phyloP scores from a whole-genome alignment of 2,329 filamentous ascomycete genomes.

The Ophiostoma tasmaniense region DNA sequence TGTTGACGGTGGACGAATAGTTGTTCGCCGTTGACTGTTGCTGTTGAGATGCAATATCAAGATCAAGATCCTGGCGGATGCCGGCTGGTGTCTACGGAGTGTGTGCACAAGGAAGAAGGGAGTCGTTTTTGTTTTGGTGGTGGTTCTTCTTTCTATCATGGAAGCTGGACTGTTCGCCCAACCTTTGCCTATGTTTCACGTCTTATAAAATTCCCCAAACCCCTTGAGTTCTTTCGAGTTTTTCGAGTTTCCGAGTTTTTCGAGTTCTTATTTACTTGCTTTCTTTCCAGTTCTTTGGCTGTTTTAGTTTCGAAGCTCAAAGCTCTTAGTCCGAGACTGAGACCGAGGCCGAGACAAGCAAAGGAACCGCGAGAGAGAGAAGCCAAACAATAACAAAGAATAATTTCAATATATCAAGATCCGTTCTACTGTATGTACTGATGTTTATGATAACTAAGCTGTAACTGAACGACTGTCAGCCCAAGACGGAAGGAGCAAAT shows the following conservation, averaged over 20 bases:
- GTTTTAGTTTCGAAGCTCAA: slow-evolving; percentile 1
- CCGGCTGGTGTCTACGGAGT: slow-evolving; percentile 54
- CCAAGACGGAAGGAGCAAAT: too few species aligned
- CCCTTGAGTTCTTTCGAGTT: slow-evolving; percentile 7
- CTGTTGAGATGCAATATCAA: too few species aligned
- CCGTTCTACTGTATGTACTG: too few species aligned
- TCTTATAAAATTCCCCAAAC: slow-evolving; percentile 16
- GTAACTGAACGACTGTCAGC: too few species aligned
- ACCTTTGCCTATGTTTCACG: slow-evolving; percentile 3
- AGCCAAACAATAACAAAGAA: slow-evolving; percentile 7
- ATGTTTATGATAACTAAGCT: too few species aligned
- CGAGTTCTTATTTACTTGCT: slow-evolving; percentile 3
- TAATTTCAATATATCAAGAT: slow-evolving; percentile 4
- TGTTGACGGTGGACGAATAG: too few species aligned
- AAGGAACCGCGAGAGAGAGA: slow-evolving; percentile 4
- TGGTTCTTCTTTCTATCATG: slow-evolving; percentile 9
- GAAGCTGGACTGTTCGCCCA: too few species aligned
- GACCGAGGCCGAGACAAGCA: background rate
- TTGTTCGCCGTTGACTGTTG: slow-evolving; percentile 31
- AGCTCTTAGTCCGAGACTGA: background rate
- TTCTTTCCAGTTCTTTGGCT: slow-evolving; percentile 11
- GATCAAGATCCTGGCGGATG: slow-evolving; percentile 36
- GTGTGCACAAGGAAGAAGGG: slow-evolving; percentile 48
- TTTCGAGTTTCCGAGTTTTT: slow-evolving; percentile 2
- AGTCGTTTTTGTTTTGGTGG: slow-evolving; percentile 12